Base-by-base conservation (phyloP, 805 yeast species). In the Phaffomyces opuntiae region DNA sequence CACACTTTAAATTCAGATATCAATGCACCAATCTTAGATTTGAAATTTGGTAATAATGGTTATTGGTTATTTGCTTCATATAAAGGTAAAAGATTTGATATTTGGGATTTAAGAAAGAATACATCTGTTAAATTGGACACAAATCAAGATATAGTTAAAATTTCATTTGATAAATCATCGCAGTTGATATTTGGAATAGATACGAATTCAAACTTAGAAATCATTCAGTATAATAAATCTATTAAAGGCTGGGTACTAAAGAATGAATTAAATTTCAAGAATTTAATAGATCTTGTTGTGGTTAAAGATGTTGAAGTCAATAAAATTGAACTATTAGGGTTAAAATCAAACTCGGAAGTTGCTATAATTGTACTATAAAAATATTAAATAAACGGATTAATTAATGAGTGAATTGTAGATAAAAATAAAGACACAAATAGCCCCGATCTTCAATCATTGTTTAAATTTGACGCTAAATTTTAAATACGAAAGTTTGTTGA, bases 1-100 rank as follows among this genome's bases (percentile, higher is more conserved):
- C 52, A 65, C 4, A 56, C 56, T 9, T 43, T 66, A 17, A 42
- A 31, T 2, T 19, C 34, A 11, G 42, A 31, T 14, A 40, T 24
- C 9, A 47, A 52, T 1, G 34, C 44, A 1, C 63, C 75, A 9
- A 50, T 60, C 8, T 7, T 34, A 7, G 59, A 64, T n/a, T 46
- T 81, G 12, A 55, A 59, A 37, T 81, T 80, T 62, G 83, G 82
- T 3, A 65, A 68, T 27, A 83, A 83, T 56, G 91, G 91, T 1
- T 81, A 78, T 59, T 80, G 83, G 75, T 56, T 83, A 17, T 57
- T 74, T 38, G 73, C 63, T 3, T 55, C 55, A 4, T 64, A 56
- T 17, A 51, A 52, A 0, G 46, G 47, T 3, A 50, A 57, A 19
- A 38, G 52, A 5, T 47, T 76, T 9, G 70, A 69, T 19, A 57